Evolutionary conservation across 768 basidiomycete genomes (phyloP).

Genomic region (Serpula lacrymans): DNA sequence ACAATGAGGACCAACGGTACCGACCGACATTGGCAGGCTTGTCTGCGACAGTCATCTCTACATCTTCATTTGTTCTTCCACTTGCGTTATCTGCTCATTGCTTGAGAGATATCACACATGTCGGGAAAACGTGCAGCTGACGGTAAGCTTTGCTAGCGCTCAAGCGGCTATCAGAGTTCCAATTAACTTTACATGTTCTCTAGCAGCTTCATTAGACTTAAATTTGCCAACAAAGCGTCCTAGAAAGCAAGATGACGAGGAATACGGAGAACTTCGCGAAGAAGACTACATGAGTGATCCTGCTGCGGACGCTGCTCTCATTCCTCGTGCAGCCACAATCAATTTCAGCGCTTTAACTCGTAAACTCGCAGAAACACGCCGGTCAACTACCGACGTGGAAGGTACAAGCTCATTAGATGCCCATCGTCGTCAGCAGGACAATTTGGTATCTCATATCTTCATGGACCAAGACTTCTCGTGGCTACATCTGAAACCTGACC

Average conservation of each 20-base stretch:
- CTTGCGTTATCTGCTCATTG: not conserved
- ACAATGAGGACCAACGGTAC: slow-evolving; percentile 23
- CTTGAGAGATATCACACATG: slow-evolving; percentile 26
- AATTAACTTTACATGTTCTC: slow-evolving; percentile 1
- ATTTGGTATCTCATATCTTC: slow-evolving; percentile 78
- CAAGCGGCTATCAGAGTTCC: too few relatives aligned
- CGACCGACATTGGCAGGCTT: too few relatives aligned
- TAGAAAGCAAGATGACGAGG: slow-evolving; percentile 48
- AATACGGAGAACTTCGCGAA: slow-evolving; percentile 55
- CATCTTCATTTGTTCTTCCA: not conserved
- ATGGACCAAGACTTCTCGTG: slow-evolving; percentile 83
- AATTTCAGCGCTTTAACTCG: slow-evolving; percentile 83
- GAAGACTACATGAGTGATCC: slow-evolving; percentile 45
- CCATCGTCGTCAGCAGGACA: slow-evolving; percentile 72
- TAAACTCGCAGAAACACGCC: slow-evolving; percentile 65
- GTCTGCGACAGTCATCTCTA: too few relatives aligned
- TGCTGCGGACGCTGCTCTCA: slow-evolving; percentile 35
- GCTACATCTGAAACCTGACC: slow-evolving; percentile 87
- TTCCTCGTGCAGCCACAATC: slow-evolving; percentile 77
- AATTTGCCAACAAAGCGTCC: slow-evolving; percentile 34
- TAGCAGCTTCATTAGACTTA: slow-evolving; percentile 17
- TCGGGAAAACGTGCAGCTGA: slow-evolving; percentile 38
- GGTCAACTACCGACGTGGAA: slow-evolving; percentile 34
- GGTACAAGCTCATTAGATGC: slow-evolving; percentile 53
- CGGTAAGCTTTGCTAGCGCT: slow-evolving; percentile 24